These are phyloP conservation scores for Tuber umbilicatum DNA, from an alignment of 495 filamentous ascomycete species.

Conservation along the genomic window DNA sequence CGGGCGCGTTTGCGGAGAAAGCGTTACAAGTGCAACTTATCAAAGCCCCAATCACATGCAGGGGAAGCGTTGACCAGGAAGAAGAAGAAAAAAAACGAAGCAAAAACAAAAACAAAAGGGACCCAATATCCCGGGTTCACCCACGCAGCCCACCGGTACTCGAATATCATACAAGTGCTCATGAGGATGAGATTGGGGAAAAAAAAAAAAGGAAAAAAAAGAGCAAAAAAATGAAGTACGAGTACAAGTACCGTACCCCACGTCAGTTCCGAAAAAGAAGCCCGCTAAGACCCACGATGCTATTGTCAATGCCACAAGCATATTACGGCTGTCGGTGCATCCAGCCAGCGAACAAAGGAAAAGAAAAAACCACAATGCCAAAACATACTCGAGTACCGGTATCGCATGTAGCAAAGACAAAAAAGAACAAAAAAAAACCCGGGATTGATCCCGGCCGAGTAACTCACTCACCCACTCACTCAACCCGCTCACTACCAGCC, in stretches of 20 bases:
- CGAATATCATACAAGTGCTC: background rate
- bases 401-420: background rate
- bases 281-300: background rate
- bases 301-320: background rate
- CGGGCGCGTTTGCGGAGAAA: background rate
- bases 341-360: background rate
- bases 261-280: background rate
- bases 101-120: background rate
- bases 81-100: background rate
- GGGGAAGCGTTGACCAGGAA: background rate
- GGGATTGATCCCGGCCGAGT: background rate
- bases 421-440: background rate
- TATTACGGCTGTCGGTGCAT: background rate
- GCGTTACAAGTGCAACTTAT: conserved; percentile 1
- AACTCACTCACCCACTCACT: background rate
- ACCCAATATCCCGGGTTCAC: conserved; percentile 5
- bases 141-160: background rate
- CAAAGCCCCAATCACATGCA: background rate
- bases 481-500: background rate
- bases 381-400: background rate
- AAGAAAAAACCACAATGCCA: background rate
- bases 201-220: background rate
- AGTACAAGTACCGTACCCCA: background rate
- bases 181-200: background rate
- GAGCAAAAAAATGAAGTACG: background rate